A percentile compares a stretch with the other conserved stretches of the same genome.
Conservation (phyloP, 2,329 filamentous ascomycete genomes). For the Aspergillus japonicus region DNA sequence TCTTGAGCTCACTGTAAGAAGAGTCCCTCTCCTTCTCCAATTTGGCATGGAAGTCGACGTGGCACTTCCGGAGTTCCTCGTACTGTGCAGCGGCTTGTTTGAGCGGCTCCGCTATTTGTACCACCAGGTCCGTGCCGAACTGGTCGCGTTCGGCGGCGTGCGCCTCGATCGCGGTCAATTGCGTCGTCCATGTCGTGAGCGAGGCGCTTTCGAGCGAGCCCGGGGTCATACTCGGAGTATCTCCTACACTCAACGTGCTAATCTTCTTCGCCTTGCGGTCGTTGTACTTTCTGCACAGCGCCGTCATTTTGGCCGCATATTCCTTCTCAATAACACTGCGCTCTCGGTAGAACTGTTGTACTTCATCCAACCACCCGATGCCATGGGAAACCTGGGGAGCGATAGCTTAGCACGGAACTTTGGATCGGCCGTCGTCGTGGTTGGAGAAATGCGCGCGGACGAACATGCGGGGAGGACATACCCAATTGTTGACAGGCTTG, state of each 20-base stretch:
- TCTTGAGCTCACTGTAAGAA: conserved; percentile 80
- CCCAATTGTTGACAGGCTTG: conserved; percentile 90
- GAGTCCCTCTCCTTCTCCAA: conserved; percentile 85
- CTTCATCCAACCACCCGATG: conserved; percentile 92
- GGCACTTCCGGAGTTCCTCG: conserved; percentile 89
- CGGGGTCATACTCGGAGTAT: conserved; percentile 87
- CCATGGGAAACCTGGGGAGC: conserved; percentile 68
- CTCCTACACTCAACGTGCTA: conserved; percentile 84
- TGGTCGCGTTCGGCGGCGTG: conserved; percentile 86
- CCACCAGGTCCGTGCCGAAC: conserved; percentile 74
- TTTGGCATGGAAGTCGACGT: conserved; percentile 83
- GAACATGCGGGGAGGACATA: conserved; percentile 37
- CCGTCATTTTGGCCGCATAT: conserved; percentile 83
- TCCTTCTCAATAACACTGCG: conserved; percentile 94
- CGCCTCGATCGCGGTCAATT: conserved; percentile 84
- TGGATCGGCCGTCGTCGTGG: conserved; percentile 1
- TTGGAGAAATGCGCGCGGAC: conserved; percentile 10
- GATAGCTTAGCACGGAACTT: conserved; percentile 11
- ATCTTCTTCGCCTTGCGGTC: conserved; percentile 94
- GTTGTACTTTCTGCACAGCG: conserved; percentile 91
- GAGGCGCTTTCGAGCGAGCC: conserved; percentile 95
- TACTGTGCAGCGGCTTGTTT: conserved; percentile 72
- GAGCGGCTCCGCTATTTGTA: conserved; percentile 81
- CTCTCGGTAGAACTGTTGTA: conserved; percentile 96
- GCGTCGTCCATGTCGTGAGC: conserved; percentile 93